These are phyloP conservation scores for Bryum argenteum DNA, from an alignment of 225 moss, liverwort and hornwort genomes.

Conservation along the genomic window DNA sequence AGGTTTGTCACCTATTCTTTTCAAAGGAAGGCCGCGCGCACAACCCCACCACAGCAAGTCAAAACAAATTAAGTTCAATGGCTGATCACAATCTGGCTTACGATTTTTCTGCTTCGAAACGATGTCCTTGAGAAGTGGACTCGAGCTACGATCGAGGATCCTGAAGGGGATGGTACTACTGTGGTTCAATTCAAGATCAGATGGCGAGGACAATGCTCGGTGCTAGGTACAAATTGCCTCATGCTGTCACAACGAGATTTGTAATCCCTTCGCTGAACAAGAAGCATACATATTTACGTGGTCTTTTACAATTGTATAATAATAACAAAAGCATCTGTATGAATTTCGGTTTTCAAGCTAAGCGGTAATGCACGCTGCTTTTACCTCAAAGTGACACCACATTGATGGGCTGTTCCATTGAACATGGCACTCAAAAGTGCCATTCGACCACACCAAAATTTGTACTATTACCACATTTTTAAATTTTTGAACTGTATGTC, in stretches of 20 bases:
- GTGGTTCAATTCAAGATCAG: too few species aligned
- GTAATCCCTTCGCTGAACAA: background rate
- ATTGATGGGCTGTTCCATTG: too few species aligned
- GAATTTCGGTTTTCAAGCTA: background rate
- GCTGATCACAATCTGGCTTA: constrained; percentile 17
- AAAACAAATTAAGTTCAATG: constrained; percentile 2
- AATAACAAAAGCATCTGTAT: background rate
- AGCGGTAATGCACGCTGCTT: too few species aligned
- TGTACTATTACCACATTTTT: too few species aligned
- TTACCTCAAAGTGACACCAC: too few species aligned
- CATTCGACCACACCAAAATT: too few species aligned
- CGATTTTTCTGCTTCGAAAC: constrained; percentile 9
- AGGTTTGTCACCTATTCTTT: background rate
- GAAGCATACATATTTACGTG: background rate
- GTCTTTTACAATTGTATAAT: too few species aligned
- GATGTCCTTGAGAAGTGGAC: constrained; percentile 23
- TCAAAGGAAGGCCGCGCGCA: constrained; percentile 14
- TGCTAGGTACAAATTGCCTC: background rate
- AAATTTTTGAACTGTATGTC: too few species aligned
- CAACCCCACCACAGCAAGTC: constrained; percentile 11
- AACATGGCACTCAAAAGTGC: too few species aligned
- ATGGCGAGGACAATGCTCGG: background rate
- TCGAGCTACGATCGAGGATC: background rate
- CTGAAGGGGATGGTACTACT: constrained; percentile 8
- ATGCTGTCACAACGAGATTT: background rate